Evolutionary conservation across 306 rosid species (phyloP), one percentile per base, ranked within the genome.

Genomic region (Lupinus albus): DNA sequence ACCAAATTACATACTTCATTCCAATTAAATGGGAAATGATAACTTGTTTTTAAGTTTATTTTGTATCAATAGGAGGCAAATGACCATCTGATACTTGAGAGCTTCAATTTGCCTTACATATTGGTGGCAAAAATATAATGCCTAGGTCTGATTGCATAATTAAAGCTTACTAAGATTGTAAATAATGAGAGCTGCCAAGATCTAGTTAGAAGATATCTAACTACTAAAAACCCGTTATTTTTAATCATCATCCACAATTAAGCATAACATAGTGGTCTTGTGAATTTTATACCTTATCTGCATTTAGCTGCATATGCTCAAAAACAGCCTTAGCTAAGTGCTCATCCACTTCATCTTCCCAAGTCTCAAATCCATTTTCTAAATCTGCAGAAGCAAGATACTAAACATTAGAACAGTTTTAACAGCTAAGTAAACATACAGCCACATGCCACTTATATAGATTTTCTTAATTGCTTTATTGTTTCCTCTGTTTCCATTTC

Each of bases 221-320:
- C 13, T 0, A 7, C 8, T 18, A 60, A 60, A 7, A n/a, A 45
- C 8, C 36, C 13, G 38, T n/a, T n/a, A 33, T 20, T 50, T 47
- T 48, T 48, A 11, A n/a, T 48, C 50, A 21, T 8, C 15, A 2
- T 60, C 61, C 39, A 47, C 10, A 49, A 16, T 12, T 28, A 48
- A 28, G 38, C 14, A 39, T 32, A 35, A 35, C 47, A 46, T 11
- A 35, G 44, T 20, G 36, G 18, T 18, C 4, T 25, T 2, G 61
- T 15, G 18, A 68, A 42, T 38, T n/a, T 3, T 44, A n/a, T 78
- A 91, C 97, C 87, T 81, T 72, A 66, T 85, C 92, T 51, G 60
- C 81, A 6, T 79, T 87, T 30, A 91, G 82, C 73, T 82, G 82
- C 97, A 88, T 88, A 39, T 88, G 90, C 52, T 91, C 87, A 39